These are phyloP conservation scores for Pyrus hybrid DNA, from an alignment of 331 rosid species.

Conservation along the genomic window DNA sequence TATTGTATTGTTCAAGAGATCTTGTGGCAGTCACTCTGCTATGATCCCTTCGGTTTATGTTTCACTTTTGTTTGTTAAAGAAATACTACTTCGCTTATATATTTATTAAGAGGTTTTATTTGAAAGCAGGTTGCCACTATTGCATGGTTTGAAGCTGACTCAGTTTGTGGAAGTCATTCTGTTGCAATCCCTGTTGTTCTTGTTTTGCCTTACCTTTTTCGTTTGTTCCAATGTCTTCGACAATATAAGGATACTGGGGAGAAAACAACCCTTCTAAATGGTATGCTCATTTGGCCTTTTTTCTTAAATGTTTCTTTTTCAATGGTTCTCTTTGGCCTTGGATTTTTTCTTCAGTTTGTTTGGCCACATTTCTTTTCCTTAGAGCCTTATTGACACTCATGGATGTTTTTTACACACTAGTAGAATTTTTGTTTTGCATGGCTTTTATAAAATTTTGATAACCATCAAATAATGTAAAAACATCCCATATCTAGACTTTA, in stretches of 20 bases:
- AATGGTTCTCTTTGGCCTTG: background rate
- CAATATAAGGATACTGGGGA: conserved; percentile 93
- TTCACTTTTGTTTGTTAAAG: background rate
- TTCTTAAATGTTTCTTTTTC: background rate
- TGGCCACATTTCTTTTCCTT: background rate
- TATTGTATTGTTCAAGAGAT: background rate
- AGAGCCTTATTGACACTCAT: background rate
- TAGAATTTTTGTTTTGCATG: background rate
- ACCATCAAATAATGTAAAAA: background rate
- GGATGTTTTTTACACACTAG: background rate
- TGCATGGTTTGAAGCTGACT: conserved; percentile 99
- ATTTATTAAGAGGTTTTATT: conserved; percentile 11
- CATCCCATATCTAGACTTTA: background rate
- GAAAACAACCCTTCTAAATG: conserved; percentile 73
- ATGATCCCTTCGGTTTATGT: background rate
- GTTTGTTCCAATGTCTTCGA: conserved; percentile 91
- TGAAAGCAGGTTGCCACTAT: conserved; percentile 87
- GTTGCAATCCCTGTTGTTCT: conserved; percentile 85
- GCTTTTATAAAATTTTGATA: background rate
- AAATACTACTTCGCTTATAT: conserved; percentile 3
- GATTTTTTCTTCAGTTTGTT: background rate
- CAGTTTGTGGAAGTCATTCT: conserved; percentile 97
- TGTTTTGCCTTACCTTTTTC: conserved; percentile 94
- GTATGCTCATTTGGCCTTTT: conserved; percentile 32
- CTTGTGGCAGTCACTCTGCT: background rate